phyloP scores from a whole-genome alignment of 1,284 basidiomycete genomes.

The Vanrija humicola region DNA sequence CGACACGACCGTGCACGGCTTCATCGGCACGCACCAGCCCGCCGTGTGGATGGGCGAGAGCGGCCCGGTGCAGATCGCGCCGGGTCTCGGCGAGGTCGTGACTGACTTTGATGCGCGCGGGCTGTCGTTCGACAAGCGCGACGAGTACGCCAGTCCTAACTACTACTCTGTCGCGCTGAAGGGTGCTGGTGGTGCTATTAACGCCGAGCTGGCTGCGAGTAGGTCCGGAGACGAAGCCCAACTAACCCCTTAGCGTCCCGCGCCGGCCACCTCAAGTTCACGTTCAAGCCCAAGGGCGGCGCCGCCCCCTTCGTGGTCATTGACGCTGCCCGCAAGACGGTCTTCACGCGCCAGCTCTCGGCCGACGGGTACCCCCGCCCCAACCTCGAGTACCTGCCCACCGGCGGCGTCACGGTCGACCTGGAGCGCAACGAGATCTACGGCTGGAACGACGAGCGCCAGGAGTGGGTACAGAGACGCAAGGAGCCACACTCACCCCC shows the following conservation, averaged over 20 bases:
- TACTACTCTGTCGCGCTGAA: slow-evolving; percentile 66
- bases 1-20: slow-evolving; percentile 62
- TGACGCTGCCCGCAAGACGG: slow-evolving; percentile 63
- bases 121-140: slow-evolving; percentile 57
- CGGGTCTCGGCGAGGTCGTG: slow-evolving; percentile 58
- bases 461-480: slow-evolving; percentile 61
- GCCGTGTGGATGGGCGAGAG: slow-evolving; percentile 87
- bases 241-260: slow-evolving; percentile 58
- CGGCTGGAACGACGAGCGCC: slow-evolving; percentile 67
- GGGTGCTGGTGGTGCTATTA: slow-evolving; percentile 55
- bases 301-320: slow-evolving; percentile 61
- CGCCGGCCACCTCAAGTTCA: slow-evolving; percentile 72
- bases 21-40: slow-evolving; percentile 68
- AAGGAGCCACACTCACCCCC: slow-evolving; percentile 38
- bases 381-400: slow-evolving; percentile 59
- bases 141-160: slow-evolving; percentile 61
- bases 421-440: slow-evolving; percentile 57
- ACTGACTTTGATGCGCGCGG: slow-evolving; percentile 60
- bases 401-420: slow-evolving; percentile 58
- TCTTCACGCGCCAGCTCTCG: slow-evolving; percentile 54
- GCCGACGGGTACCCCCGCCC: neutral
- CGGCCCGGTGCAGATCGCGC: slow-evolving; percentile 61
- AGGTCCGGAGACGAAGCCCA: slow-evolving; percentile 29
- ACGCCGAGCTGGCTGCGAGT: slow-evolving; percentile 69
- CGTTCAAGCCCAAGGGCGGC: slow-evolving; percentile 53